Conservation (phyloP, 1,139 yeast species). For the Magnusiomyces paraingens region DNA sequence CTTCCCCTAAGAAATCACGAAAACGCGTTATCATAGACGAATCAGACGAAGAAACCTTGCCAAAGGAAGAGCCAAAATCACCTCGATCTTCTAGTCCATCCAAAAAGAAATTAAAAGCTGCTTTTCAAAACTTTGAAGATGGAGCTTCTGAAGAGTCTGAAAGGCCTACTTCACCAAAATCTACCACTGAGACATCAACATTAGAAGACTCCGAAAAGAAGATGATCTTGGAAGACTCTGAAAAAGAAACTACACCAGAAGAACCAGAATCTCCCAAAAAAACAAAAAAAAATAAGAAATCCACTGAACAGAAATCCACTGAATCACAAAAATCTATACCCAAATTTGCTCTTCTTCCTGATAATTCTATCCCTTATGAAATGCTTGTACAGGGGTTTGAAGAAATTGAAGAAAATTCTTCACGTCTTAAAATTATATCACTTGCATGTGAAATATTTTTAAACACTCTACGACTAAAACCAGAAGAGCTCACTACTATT, state of each 20-base stretch:
- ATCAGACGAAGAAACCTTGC: too few relatives aligned
- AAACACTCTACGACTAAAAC: conserved; percentile 51
- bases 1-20: too few relatives aligned
- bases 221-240: background rate
- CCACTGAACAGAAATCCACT: background rate
- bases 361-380: conserved; percentile 47
- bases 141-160: too few relatives aligned
- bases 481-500: conserved; percentile 57
- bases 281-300: background rate
- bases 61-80: too few relatives aligned
- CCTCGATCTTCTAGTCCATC: too few relatives aligned
- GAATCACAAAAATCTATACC: background rate
- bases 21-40: too few relatives aligned
- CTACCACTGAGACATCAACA: too few relatives aligned
- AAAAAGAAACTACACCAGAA: background rate
- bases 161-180: too few relatives aligned
- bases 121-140: too few relatives aligned
- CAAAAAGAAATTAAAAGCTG: too few relatives aligned
- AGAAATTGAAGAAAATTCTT: conserved; percentile 67
- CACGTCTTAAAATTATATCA: conserved; percentile 73
- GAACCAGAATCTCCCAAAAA: too few relatives aligned
- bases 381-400: conserved; percentile 65
- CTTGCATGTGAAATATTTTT: conserved; percentile 65
- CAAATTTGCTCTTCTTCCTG: background rate
- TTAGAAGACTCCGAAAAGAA: too few relatives aligned